These are phyloP conservation scores for Fagus crenata DNA, from an alignment of 306 rosid species.

Conservation along the genomic window DNA sequence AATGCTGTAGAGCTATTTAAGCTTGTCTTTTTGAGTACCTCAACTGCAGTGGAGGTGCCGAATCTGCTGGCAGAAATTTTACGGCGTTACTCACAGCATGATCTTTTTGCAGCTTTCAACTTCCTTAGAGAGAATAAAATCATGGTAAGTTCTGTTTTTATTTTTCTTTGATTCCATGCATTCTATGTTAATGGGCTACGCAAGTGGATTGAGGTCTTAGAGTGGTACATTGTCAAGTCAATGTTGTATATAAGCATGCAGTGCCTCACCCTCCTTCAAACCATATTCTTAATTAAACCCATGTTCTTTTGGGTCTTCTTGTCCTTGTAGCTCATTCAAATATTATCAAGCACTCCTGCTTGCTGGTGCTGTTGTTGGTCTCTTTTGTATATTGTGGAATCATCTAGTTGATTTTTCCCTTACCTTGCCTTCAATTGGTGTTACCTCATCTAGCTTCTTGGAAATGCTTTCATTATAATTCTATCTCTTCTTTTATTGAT, in stretches of 20 bases:
- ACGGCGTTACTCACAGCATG: constrained; percentile 90
- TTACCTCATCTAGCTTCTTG: too few relatives aligned
- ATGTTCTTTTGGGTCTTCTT: background rate
- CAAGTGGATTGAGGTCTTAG: constrained; percentile 16
- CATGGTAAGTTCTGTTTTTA: constrained; percentile 57
- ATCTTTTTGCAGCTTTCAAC: constrained; percentile 90
- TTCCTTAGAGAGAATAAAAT: constrained; percentile 77
- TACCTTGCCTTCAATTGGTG: too few relatives aligned
- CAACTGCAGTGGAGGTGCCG: constrained; percentile 61
- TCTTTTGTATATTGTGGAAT: too few relatives aligned
- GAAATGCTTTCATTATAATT: too few relatives aligned
- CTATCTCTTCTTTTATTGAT: too few relatives aligned
- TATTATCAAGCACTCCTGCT: background rate
- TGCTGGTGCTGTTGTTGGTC: too few relatives aligned
- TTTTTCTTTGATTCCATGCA: constrained; percentile 18
- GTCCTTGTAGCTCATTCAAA: background rate
- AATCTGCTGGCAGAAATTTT: constrained; percentile 72
- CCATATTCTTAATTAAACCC: background rate
- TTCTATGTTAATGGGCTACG: constrained; percentile 18
- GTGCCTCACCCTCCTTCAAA: background rate
- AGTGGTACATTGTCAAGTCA: constrained; percentile 19
- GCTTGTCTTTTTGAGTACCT: constrained; percentile 85
- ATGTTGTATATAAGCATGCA: background rate
- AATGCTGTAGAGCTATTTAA: constrained; percentile 95
- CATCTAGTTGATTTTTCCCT: too few relatives aligned